Evolutionary conservation across 2,329 filamentous ascomycete species (phyloP), one percentile per base, ranked within the genome.

Genomic region (Penicillium vulpinum): DNA sequence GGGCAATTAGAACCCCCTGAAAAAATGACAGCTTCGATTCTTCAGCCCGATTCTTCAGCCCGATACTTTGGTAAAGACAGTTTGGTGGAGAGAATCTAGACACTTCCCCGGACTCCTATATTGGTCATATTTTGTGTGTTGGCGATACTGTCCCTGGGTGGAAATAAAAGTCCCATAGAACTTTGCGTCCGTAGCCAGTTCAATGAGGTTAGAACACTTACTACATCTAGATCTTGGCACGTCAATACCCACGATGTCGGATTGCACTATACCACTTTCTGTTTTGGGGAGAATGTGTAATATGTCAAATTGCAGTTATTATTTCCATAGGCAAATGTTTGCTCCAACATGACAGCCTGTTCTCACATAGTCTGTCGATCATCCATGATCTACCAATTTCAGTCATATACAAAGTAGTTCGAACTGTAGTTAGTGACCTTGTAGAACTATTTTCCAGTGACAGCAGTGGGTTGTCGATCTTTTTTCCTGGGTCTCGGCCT

Each of bases 211-310:
- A 44, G 49, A 31, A 9, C 41, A 24, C 50, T 41, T 56, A 11
- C 58, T 29, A 5, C 21, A 50, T 44, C 21, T 28, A 21, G 49
- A 22, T 18, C 41, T 53, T 48, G 49, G 46, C 45, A 57, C 49
- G 41, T 51, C 51, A 54, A 40, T 18, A n/a, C 9, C 45, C 40
- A 59, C 24, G 11, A 56, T 31, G 18, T 40, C 28, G 36, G 46
- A 40, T 51, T 31, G 26, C 33, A 38, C 39, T 52, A 21, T 24
- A 21, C n/a, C 8, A 16, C 13, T 26, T 48, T 38, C 21, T 48
- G 10, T 11, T 21, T 26, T 28, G 8, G 16, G 31, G 16, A 10
- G 21, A 45, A 22, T 45, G 44, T 21, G 18, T 21, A 45, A 16
- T 22, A 3, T 22, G 18, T 21, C 18, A 7, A 21, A 13, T 33